Percentiles rank a stretch among this genome's conserved stretches.
Conservation (phyloP, 805 yeast species). For the Lachancea waltii region DNA sequence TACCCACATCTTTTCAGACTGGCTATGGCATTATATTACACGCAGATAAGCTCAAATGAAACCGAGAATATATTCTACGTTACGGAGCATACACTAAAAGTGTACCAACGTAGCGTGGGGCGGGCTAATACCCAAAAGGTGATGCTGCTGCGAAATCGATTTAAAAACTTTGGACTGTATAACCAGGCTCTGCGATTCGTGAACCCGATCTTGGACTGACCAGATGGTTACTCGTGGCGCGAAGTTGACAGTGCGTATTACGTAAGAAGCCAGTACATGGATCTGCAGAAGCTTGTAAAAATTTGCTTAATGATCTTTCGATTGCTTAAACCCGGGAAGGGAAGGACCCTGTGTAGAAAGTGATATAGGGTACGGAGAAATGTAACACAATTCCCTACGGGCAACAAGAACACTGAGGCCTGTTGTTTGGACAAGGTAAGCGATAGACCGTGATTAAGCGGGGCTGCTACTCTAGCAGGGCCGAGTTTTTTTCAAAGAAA, state of each 20-base stretch:
- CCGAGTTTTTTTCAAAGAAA: too few relatives aligned
- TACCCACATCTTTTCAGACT: slow-evolving; percentile 8
- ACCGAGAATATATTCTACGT: slow-evolving; percentile 7
- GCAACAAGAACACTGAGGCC: too few relatives aligned
- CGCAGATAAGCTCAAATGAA: slow-evolving; percentile 8
- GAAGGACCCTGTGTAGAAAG: too few relatives aligned
- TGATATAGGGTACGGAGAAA: too few relatives aligned
- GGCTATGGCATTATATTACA: slow-evolving; percentile 10
- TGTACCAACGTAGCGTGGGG: slow-evolving; percentile 5
- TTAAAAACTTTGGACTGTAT: slow-evolving; percentile 8
- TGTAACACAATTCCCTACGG: too few relatives aligned
- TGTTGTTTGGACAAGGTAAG: too few relatives aligned
- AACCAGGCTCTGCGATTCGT: slow-evolving; percentile 8
- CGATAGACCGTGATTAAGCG: too few relatives aligned
- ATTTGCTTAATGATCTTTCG: too few relatives aligned
- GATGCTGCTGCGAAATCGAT: slow-evolving; percentile 8
- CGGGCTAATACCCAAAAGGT: slow-evolving; percentile 4
- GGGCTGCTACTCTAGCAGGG: too few relatives aligned
- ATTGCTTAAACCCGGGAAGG: background rate
- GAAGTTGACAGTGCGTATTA: too few relatives aligned
- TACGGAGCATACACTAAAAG: slow-evolving; percentile 3
- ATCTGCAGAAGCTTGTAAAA: too few relatives aligned
- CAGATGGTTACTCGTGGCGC: background rate
- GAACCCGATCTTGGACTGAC: slow-evolving; percentile 2
- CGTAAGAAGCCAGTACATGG: too few relatives aligned